These are phyloP conservation scores for Dothideomycetes sp. DNA, from an alignment of 2,329 filamentous ascomycete genomes.

Conservation along the genomic window DNA sequence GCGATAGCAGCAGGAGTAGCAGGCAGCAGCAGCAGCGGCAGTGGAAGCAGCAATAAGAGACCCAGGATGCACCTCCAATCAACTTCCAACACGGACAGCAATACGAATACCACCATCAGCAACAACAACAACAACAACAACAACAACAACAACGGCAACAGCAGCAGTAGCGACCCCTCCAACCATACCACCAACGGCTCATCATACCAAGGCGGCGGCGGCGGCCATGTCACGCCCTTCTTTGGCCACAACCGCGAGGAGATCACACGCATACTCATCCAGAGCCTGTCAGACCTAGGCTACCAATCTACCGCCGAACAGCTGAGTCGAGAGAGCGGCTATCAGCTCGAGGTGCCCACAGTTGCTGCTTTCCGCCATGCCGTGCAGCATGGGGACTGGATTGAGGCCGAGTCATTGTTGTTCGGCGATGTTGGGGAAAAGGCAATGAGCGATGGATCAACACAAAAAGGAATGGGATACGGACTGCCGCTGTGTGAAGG, in stretches of 20 bases:
- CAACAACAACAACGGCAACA: too few relatives aligned
- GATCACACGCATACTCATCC: conserved; percentile 84
- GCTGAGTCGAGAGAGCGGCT: conserved; percentile 75
- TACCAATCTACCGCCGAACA: conserved; percentile 68
- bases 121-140: too few relatives aligned
- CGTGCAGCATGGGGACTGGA: conserved; percentile 72
- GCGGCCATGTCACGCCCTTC: conserved; percentile 47
- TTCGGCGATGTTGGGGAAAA: too few relatives aligned
- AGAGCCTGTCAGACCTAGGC: conserved; percentile 80
- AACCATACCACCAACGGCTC: conserved; percentile 1
- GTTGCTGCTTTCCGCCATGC: conserved; percentile 80
- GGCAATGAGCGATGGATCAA: conserved; percentile 35
- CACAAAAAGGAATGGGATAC: conserved; percentile 16
- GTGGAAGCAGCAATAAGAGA: conserved; percentile 8
- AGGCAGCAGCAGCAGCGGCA: too few relatives aligned
- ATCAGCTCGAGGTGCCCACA: conserved; percentile 72
- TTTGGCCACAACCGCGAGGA: conserved; percentile 86
- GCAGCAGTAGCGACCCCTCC: too few relatives aligned
- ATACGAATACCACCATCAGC: too few relatives aligned
- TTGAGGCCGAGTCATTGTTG: conserved; percentile 72
- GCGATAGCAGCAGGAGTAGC: too few relatives aligned
- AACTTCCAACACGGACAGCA: background rate
- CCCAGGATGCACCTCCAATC: conserved; percentile 9
- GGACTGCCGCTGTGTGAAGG: conserved; percentile 67
- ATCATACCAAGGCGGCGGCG: conserved; percentile 16